These are phyloP conservation scores for Salix brachista DNA, from an alignment of 345 rosid species.

Conservation along the genomic window DNA sequence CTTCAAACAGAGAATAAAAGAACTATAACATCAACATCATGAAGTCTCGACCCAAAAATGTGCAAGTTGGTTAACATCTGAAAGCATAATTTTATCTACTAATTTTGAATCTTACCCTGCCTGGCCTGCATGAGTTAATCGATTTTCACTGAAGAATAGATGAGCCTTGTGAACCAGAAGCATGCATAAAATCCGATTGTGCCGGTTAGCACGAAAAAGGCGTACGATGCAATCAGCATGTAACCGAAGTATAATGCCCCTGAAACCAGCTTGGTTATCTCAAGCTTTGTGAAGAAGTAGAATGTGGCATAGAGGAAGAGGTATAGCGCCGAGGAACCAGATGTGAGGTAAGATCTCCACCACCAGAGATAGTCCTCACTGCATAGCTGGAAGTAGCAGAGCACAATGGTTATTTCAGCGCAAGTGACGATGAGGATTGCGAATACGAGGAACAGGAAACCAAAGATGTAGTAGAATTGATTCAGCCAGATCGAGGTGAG, in stretches of 20 bases:
- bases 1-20: neutral
- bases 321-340: conserved; percentile 72
- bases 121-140: conserved; percentile 32
- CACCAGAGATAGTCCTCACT: conserved; percentile 84
- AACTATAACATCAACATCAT: conserved; percentile 11
- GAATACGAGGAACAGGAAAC: conserved; percentile 73
- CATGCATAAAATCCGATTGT: conserved; percentile 72
- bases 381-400: conserved; percentile 80
- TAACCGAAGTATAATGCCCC: conserved; percentile 66
- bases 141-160: conserved; percentile 78
- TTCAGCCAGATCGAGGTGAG: conserved; percentile 89
- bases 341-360: conserved; percentile 89
- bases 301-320: conserved; percentile 70
- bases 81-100: conserved; percentile 27
- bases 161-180: conserved; percentile 80
- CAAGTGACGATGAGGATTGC: conserved; percentile 65
- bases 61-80: conserved; percentile 31
- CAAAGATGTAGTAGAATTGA: conserved; percentile 84
- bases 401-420: conserved; percentile 70
- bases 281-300: conserved; percentile 84
- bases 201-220: conserved; percentile 70
- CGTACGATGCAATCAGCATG: conserved; percentile 68
- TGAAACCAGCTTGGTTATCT: conserved; percentile 66
- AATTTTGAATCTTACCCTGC: conserved; percentile 25
- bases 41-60: conserved; percentile 28